These are phyloP conservation scores for Coriolopsis trogii DNA, from an alignment of 1,284 basidiomycete genomes.

Conservation along the genomic window DNA sequence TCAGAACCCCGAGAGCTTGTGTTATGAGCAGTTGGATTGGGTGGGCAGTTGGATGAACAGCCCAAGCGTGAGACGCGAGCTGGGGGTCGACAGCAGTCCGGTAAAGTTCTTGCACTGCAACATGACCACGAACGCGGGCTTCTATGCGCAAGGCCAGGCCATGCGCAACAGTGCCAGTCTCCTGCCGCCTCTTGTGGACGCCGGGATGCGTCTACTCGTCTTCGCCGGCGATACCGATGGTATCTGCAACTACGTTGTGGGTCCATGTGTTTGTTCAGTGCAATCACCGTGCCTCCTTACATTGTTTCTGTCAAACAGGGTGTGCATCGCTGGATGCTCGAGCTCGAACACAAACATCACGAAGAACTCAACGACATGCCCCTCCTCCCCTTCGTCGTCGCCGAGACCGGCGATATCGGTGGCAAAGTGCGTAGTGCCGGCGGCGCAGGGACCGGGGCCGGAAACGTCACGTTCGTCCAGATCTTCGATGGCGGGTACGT, in stretches of 20 bases:
- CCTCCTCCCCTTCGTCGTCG: constrained; percentile 47
- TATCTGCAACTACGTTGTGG: constrained; percentile 79
- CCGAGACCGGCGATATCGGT: constrained; percentile 39
- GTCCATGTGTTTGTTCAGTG: constrained; percentile 21
- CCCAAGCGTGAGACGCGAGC: constrained; percentile 67
- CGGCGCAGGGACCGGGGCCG: constrained; percentile 48
- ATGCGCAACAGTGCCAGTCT: constrained; percentile 79
- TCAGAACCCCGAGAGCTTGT: constrained; percentile 69
- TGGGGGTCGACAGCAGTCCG: constrained; percentile 64
- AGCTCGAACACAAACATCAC: constrained; percentile 62
- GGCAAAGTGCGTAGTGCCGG: constrained; percentile 48
- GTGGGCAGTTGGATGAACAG: constrained; percentile 82
- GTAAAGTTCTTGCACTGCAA: constrained; percentile 55
- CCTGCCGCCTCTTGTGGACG: constrained; percentile 75
- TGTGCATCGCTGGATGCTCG: constrained; percentile 71
- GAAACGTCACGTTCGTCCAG: constrained; percentile 56
- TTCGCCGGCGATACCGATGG: constrained; percentile 87
- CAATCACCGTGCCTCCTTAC: not conserved
- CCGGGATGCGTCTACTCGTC: constrained; percentile 76
- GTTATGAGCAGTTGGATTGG: constrained; percentile 80
- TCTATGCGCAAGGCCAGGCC: constrained; percentile 75
- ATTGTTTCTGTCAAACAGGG: constrained; percentile 57
- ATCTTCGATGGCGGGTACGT: constrained; percentile 55
- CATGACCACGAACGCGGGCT: constrained; percentile 31
- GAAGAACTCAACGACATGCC: constrained; percentile 60